Percentiles rank a stretch among this genome's conserved stretches.
phyloP scores from a whole-genome alignment of 176 grass and related monocot species.

The Saccharum officinarum region DNA sequence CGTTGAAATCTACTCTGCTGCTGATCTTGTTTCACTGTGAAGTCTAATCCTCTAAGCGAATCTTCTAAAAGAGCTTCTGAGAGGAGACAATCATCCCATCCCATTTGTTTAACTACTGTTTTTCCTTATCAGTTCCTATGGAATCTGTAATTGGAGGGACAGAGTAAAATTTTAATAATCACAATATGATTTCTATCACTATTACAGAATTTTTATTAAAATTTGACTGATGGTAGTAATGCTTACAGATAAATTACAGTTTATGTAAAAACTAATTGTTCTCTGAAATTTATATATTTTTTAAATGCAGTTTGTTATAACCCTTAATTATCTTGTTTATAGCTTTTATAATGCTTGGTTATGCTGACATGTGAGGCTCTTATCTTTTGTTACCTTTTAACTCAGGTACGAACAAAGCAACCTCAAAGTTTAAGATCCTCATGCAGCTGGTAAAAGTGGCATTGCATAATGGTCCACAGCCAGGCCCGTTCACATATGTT shows the following conservation, averaged over 20 bases:
- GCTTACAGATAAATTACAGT: neutral
- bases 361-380: neutral
- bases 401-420: constrained; percentile 82
- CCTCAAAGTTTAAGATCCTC: constrained; percentile 81
- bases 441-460: constrained; percentile 64
- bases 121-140: neutral
- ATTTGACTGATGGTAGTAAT: neutral
- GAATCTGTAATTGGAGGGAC: no score
- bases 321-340: constrained; percentile 11
- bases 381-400: constrained; percentile 31
- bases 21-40: constrained; percentile 1
- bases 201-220: neutral
- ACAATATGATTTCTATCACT: neutral
- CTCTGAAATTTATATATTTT: neutral
- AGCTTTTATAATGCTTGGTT: neutral
- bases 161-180: neutral
- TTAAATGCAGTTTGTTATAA: neutral
- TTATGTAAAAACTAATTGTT: neutral
- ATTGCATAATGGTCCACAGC: constrained; percentile 70
- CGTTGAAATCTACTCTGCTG: neutral
- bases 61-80: constrained; percentile 15
- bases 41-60: neutral
- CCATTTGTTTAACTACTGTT: neutral
- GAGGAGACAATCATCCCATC: neutral
- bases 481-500: constrained; percentile 93